Evolutionary conservation across 805 yeast species (phyloP).

Genomic region (Saccharomycopsis capsularis): DNA sequence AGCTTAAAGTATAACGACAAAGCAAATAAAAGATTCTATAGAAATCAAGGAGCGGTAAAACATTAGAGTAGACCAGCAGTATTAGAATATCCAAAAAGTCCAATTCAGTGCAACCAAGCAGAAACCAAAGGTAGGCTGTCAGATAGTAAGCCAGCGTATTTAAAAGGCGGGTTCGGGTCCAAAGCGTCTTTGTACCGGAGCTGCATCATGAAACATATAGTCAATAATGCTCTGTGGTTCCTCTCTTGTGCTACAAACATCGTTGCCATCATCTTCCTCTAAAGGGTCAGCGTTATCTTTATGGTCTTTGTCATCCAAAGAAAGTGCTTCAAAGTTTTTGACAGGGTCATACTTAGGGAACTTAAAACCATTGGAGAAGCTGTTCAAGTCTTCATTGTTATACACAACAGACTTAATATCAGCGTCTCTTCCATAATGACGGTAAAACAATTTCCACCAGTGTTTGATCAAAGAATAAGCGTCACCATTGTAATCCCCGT

Average conservation of each 20-base stretch:
- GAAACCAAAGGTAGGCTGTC: too few species aligned
- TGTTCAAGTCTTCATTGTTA: neutral
- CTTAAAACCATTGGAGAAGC: slow-evolving; percentile 2
- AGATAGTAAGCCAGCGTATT: too few species aligned
- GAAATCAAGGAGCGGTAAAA: too few species aligned
- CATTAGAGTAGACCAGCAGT: too few species aligned
- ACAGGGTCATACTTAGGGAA: slow-evolving; percentile 12
- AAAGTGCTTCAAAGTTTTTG: slow-evolving; percentile 10
- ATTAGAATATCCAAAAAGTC: too few species aligned
- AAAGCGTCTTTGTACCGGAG: slow-evolving; percentile 16
- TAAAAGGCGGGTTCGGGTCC: slow-evolving; percentile 17
- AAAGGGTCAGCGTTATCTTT: neutral
- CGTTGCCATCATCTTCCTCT: neutral
- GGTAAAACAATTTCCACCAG: slow-evolving; percentile 20
- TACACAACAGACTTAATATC: slow-evolving; percentile 4
- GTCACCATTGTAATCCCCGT: slow-evolving; percentile 4
- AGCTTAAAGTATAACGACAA: too few species aligned
- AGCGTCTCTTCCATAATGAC: slow-evolving; percentile 10
- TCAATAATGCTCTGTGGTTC: slow-evolving; percentile 11
- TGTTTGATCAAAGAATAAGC: slow-evolving; percentile 1
- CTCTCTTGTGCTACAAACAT: neutral
- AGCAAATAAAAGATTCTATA: too few species aligned
- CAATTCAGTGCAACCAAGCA: too few species aligned
- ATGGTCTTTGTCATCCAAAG: neutral
- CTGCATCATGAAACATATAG: too few species aligned